Conservation (phyloP, 805 yeast species). For the Ascoidea rubescens region DNA sequence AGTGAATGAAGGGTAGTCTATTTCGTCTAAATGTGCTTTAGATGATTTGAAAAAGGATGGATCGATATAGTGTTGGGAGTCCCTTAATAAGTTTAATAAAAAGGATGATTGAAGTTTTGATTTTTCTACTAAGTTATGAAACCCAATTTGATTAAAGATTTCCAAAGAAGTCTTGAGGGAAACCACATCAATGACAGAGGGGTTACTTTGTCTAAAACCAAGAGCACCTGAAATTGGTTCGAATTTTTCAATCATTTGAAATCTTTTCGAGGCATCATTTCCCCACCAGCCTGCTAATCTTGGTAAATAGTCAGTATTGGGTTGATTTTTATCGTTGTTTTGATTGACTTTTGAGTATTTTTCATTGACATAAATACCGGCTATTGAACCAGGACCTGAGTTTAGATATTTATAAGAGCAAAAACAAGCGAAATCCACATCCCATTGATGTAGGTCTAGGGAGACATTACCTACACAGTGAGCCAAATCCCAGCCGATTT, state of each 20-base stretch:
- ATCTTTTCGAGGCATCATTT: conserved; percentile 53
- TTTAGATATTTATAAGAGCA: conserved; percentile 87
- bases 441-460: conserved; percentile 70
- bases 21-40: not conserved
- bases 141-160: conserved; percentile 48
- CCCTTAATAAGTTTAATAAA: conserved; percentile 32
- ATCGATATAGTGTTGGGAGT: conserved; percentile 31
- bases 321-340: conserved; percentile 6
- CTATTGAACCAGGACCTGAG: conserved; percentile 89
- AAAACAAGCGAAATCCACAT: conserved; percentile 89
- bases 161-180: conserved; percentile 55
- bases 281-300: conserved; percentile 99
- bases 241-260: conserved; percentile 66
- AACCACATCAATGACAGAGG: conserved; percentile 76
- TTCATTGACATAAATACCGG: conserved; percentile 71
- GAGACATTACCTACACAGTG: conserved; percentile 88
- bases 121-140: conserved; percentile 38
- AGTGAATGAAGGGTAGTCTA: conserved; percentile 25
- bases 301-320: conserved; percentile 28
- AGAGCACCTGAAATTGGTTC: conserved; percentile 78
- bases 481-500: conserved; percentile 91
- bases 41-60: conserved; percentile 14
- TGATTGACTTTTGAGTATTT: conserved; percentile 16
- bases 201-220: conserved; percentile 84
- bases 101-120: conserved; percentile 43